These are phyloP conservation scores for Debaryomyces nepalensis DNA, from an alignment of 1,139 yeast genomes.

Conservation along the genomic window DNA sequence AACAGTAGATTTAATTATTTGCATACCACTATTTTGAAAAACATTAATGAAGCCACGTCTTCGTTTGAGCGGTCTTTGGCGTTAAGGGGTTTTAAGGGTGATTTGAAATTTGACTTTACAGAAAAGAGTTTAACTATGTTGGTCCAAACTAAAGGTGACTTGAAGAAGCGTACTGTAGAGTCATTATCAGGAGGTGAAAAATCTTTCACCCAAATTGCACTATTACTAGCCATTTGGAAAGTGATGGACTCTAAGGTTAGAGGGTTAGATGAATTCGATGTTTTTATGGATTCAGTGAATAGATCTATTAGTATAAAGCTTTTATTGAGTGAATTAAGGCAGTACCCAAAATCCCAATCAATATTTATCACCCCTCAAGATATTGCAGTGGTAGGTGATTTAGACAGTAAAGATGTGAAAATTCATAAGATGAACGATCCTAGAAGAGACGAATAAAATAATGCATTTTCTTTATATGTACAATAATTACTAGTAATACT, in stretches of 20 bases:
- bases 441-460: conserved; percentile 26
- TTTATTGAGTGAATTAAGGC: conserved; percentile 68
- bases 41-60: conserved; percentile 39
- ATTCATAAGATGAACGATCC: conserved; percentile 76
- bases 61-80: conserved; percentile 63
- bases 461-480: conserved; percentile 4
- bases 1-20: conserved; percentile 55
- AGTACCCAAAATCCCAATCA: conserved; percentile 73
- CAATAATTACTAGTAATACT: conserved; percentile 7
- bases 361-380: conserved; percentile 95
- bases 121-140: conserved; percentile 56
- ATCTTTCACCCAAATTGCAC: conserved; percentile 88
- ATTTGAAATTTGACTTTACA: conserved; percentile 62
- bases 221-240: conserved; percentile 89
- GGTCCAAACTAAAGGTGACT: conserved; percentile 65
- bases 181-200: conserved; percentile 97
- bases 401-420: conserved; percentile 62
- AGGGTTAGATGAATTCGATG: conserved; percentile 97
- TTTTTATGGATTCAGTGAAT: conserved; percentile 94
- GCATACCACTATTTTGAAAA: conserved; percentile 45
- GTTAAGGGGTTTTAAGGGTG: conserved; percentile 77
- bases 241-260: conserved; percentile 86
- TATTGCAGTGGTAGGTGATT: conserved; percentile 74
- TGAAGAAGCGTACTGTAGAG: conserved; percentile 68
- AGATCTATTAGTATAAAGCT: conserved; percentile 79